A percentile compares a stretch with the other conserved stretches of the same genome.
Evolutionary conservation across 768 basidiomycete species (phyloP).

Genomic region (Pleurotus sapidus): DNA sequence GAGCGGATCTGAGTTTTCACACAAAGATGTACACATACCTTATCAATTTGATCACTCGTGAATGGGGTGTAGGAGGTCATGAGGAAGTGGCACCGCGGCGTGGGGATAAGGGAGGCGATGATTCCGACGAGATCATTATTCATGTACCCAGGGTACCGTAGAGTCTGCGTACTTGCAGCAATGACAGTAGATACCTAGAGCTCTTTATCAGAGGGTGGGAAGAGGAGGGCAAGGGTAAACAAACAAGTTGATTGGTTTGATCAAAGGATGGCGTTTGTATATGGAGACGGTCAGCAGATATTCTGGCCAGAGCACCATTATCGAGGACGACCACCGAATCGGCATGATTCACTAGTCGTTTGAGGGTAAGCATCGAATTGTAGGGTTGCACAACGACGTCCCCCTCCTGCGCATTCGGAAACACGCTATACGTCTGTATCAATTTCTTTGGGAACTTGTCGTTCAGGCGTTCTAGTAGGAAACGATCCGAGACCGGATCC

Average conservation of each 20-base stretch:
- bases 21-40: conserved; percentile 44
- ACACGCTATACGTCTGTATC: conserved; percentile 98
- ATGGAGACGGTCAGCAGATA: conserved; percentile 90
- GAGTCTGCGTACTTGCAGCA: conserved; percentile 94
- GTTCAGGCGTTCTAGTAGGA: conserved; percentile 89
- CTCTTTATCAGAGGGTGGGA: background rate
- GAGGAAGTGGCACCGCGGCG: conserved; percentile 95
- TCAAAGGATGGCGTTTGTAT: conserved; percentile 85
- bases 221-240: conserved; percentile 15
- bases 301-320: conserved; percentile 89
- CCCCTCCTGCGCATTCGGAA: conserved; percentile 89
- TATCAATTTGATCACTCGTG: conserved; percentile 94
- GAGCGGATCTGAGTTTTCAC: background rate
- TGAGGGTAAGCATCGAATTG: conserved; percentile 90
- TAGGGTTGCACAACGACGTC: conserved; percentile 99
- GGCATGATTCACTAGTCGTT: conserved; percentile 92
- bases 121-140: conserved; percentile 99
- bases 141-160: conserved; percentile 98
- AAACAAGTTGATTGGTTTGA: conserved; percentile 87
- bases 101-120: conserved; percentile 94
- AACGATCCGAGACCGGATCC: conserved; percentile 99
- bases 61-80: conserved; percentile 99
- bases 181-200: conserved; percentile 92
- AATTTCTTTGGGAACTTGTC: conserved; percentile 99
- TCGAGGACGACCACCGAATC: conserved; percentile 98